phyloP scores from a whole-genome alignment of 768 basidiomycete species.

The Nidula microcarpa region DNA sequence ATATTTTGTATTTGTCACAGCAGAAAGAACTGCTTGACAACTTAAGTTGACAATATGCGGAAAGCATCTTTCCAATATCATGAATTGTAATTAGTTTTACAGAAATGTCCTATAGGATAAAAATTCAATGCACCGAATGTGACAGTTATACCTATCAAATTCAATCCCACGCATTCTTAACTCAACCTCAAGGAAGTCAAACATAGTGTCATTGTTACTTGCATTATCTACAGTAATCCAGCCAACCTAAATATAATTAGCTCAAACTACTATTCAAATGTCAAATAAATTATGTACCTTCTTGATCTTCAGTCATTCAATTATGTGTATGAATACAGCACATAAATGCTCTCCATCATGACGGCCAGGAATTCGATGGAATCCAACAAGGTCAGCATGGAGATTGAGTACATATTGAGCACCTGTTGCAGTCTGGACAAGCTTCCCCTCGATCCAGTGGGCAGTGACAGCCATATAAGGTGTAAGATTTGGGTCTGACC shows the following conservation, averaged over 20 bases:
- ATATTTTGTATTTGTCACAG: neutral
- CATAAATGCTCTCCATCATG: neutral
- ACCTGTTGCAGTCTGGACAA: neutral
- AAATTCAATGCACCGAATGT: too few species aligned
- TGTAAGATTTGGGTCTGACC: neutral
- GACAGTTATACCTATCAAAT: too few species aligned
- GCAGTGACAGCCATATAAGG: neutral
- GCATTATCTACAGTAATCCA: neutral
- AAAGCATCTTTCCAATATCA: neutral
- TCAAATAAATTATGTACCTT: neutral
- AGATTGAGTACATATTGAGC: neutral
- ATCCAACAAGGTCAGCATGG: neutral
- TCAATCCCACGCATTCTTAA: too few species aligned
- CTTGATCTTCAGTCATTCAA: neutral
- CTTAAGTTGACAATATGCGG: neutral
- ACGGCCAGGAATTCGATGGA: neutral
- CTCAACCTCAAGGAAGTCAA: neutral
- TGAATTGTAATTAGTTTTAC: too few species aligned
- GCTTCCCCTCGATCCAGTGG: neutral
- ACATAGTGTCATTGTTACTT: neutral
- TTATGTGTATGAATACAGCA: neutral
- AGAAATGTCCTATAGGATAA: too few species aligned
- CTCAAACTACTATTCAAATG: neutral
- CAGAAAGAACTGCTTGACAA: neutral
- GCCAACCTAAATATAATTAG: neutral